phyloP scores from a whole-genome alignment of 495 filamentous ascomycete genomes.

The Cercophora scortea region DNA sequence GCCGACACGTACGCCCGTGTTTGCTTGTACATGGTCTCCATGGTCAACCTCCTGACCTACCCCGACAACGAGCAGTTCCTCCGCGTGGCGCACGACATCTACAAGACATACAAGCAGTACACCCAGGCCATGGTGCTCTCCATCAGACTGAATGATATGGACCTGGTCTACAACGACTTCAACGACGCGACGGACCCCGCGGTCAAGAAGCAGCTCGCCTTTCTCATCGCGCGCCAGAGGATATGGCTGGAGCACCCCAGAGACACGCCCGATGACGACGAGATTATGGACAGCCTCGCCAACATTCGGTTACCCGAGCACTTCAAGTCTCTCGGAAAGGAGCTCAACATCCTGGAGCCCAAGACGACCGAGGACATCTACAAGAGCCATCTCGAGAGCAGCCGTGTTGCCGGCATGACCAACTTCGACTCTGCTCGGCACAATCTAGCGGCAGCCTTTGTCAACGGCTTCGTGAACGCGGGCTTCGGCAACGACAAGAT shows the following conservation, averaged over 20 bases:
- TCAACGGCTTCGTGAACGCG: slow-evolving; percentile 94
- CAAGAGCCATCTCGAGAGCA: slow-evolving; percentile 97
- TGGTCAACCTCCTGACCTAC: slow-evolving; percentile 95
- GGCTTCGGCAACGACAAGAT: slow-evolving; percentile 94
- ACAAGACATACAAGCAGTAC: slow-evolving; percentile 82
- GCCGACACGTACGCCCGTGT: slow-evolving; percentile 89
- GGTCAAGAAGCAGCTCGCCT: slow-evolving; percentile 89
- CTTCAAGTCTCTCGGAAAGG: slow-evolving; percentile 89
- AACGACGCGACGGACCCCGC: slow-evolving; percentile 70
- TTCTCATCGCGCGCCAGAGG: slow-evolving; percentile 84
- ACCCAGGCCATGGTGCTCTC: slow-evolving; percentile 90
- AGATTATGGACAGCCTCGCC: slow-evolving; percentile 72
- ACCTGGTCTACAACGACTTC: slow-evolving; percentile 73
- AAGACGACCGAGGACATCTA: slow-evolving; percentile 99
- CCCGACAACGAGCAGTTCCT: slow-evolving; percentile 96
- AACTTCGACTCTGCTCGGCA: slow-evolving; percentile 92
- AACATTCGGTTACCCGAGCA: slow-evolving; percentile 84
- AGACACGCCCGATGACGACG: slow-evolving; percentile 54
- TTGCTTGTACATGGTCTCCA: slow-evolving; percentile 97
- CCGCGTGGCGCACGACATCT: slow-evolving; percentile 81
- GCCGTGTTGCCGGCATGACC: slow-evolving; percentile 79
- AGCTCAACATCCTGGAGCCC: slow-evolving; percentile 92
- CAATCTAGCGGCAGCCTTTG: slow-evolving; percentile 92
- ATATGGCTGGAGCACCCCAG: slow-evolving; percentile 65
- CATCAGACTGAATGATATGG: slow-evolving; percentile 81